Evolutionary conservation across 805 yeast genomes (phyloP), one percentile per base, ranked within the genome.

Genomic region (Metschnikowia similis): DNA sequence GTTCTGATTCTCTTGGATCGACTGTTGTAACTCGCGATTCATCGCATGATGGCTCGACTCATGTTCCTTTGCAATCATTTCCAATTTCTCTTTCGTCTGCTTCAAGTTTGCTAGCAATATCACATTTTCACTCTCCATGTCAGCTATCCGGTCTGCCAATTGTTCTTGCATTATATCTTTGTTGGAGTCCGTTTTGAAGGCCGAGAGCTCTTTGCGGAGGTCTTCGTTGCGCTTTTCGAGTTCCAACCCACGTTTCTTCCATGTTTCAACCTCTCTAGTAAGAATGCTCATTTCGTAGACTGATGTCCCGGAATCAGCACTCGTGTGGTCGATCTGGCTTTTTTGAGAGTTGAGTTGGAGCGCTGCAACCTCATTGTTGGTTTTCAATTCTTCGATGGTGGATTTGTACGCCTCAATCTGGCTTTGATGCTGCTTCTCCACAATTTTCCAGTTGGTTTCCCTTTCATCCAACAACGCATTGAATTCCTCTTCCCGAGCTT

Each of bases 151-250:
- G 54, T 74, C 75, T 43, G 69, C 70, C 49, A 69, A 72, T 40
- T 66, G 69, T 51, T 75, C 76, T 47, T 69, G 69, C 27, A 77
- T 42, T 11, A 55, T 56, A 63, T 76, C 53, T 56, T 66, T 56
- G 70, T 78, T 61, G 60, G 72, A 55, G 66, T 80, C 74, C 48
- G 78, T 75, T 35, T 79, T 79, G 2, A 81, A 74, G 41, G 72
- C 66, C 38, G 85, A 79, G 47, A 90, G 65, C 48, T 86, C 86
- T 14, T 82, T 74, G 51, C 89, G 79, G 48, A 90, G 71, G 45
- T 84, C 84, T 60, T 87, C 87, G 60, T 89, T 91, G 51, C 96
- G 75, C 53, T 79, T 79, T 63, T 89, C 96, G 48, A 90, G 76
- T 58, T 85, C 89, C 45, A 81, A 63, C 1, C 83, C 78, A 50